Evolutionary conservation across 1,284 basidiomycete genomes (phyloP), one percentile per base, ranked within the genome.

Genomic region (Golubevia sp.): DNA sequence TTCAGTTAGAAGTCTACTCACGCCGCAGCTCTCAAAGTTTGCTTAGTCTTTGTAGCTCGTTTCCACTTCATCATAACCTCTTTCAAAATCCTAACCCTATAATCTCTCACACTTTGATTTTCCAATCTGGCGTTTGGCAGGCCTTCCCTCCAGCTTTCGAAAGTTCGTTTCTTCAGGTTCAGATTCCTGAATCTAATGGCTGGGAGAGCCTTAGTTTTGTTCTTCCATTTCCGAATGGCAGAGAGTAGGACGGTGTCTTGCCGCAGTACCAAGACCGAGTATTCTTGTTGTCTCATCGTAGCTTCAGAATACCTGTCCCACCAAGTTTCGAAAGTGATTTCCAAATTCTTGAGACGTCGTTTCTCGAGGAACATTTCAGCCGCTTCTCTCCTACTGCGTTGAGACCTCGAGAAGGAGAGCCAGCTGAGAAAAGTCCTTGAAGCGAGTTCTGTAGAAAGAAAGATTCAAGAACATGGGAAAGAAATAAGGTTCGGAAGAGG

Each of bases 101-200:
- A 56, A 4, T 15, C 15, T 8, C 27, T 21, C 15, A 48, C 21
- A 25, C 57, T 38, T 57, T 51, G 34, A 64, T 68, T 0, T 1
- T 30, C 4, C 55, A 52, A n/a, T 54, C 53, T 55, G 18, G 63
- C 69, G 4, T 25, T 27, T 8, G 73, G 73, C 24, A 74, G 38
- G 0, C 25, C 48, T 6, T 51, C 23, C 8, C 48, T 30, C 73
- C 73, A 76, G 18, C 48, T 49, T 11, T 44, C 52, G 3, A 68
- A 24, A 2, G 69, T 61, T 0, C 18, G 26, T 3, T 60, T 56
- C 27, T 66, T 68, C 34, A 71, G 62, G 26, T 58, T 49, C 1
- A 55, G 44, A 34, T 74, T 70, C 11, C 69, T 62, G 64, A 74
- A 58, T 7, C 63, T 60, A 15, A 76, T 60, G 1, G 71, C 73